Evolutionary conservation across 2,329 filamentous ascomycete species (phyloP).

Genomic region (Chaetomiaceae sp.): DNA sequence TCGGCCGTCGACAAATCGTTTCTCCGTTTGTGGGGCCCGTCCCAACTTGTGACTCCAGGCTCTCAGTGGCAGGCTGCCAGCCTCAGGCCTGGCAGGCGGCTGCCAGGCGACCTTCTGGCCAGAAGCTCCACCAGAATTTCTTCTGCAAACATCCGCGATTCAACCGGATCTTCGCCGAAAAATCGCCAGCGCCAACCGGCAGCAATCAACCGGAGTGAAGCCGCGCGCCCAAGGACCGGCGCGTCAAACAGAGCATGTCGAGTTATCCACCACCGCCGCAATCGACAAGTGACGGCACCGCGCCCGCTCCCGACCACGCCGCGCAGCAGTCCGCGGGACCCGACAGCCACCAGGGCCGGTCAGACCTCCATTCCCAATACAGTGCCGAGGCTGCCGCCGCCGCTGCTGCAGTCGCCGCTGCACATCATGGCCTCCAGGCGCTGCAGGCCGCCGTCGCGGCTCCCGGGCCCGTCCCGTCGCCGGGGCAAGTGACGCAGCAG

Average conservation of each 20-base stretch:
- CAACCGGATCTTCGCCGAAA: constrained; percentile 27
- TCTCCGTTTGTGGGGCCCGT: too few relatives aligned
- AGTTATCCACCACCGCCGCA: constrained; percentile 22
- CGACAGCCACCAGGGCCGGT: constrained; percentile 2
- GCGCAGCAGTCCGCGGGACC: constrained; percentile 4
- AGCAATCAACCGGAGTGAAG: constrained; percentile 22
- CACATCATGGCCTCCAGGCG: constrained; percentile 27
- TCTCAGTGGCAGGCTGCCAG: too few relatives aligned
- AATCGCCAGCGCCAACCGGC: constrained; percentile 19
- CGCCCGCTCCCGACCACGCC: not conserved
- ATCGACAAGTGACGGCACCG: constrained; percentile 5
- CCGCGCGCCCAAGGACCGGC: constrained; percentile 11
- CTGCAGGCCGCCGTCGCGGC: constrained; percentile 25
- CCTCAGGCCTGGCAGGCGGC: too few relatives aligned
- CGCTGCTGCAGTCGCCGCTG: constrained; percentile 17
- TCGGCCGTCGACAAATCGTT: too few relatives aligned
- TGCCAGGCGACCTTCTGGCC: too few relatives aligned
- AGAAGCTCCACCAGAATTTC: too few relatives aligned
- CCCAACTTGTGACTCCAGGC: too few relatives aligned
- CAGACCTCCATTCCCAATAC: constrained; percentile 11
- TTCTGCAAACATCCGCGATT: constrained; percentile 20
- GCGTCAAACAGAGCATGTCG: constrained; percentile 15
- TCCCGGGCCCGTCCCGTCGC: constrained; percentile 6
- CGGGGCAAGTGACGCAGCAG: constrained; percentile 16
- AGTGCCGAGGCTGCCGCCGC: constrained; percentile 16